A percentile compares a stretch with the other conserved stretches of the same genome.
Conservation (phyloP, 2,329 filamentous ascomycete genomes). For the Aspergillus glaucus region DNA sequence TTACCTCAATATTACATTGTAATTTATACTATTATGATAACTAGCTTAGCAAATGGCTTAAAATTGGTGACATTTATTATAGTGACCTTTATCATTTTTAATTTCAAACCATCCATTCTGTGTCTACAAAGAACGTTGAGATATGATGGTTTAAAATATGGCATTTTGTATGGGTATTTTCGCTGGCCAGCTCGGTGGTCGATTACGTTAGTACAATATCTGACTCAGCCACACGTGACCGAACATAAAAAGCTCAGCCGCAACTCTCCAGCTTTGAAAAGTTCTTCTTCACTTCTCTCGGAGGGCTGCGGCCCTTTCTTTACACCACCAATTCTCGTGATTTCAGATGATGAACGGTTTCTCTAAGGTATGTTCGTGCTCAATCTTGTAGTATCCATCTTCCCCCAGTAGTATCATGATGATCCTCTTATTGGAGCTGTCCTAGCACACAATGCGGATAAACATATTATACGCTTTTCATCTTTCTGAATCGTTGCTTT, state of each 20-base stretch:
- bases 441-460: conserved; percentile 59
- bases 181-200: no score
- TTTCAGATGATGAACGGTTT: conserved; percentile 22
- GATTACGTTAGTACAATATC: background rate
- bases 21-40: no score
- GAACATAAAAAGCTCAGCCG: background rate
- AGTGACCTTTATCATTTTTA: no score
- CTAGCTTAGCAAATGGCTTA: no score
- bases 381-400: background rate
- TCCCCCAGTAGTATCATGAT: conserved; percentile 41
- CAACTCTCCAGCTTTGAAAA: background rate
- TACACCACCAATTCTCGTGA: conserved; percentile 2
- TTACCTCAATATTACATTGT: no score
- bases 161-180: no score
- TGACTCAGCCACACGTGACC: background rate
- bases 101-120: no score
- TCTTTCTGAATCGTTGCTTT: conserved; percentile 19
- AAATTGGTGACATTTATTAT: no score
- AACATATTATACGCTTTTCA: conserved; percentile 51
- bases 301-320: conserved; percentile 27
- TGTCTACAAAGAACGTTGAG: no score
- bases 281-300: conserved; percentile 9
- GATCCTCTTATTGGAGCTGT: conserved; percentile 72
- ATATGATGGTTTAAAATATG: no score
- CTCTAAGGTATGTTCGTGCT: conserved; percentile 23